Evolutionary conservation across 495 filamentous ascomycete species (phyloP).

Genomic region (Patellaria atrata): DNA sequence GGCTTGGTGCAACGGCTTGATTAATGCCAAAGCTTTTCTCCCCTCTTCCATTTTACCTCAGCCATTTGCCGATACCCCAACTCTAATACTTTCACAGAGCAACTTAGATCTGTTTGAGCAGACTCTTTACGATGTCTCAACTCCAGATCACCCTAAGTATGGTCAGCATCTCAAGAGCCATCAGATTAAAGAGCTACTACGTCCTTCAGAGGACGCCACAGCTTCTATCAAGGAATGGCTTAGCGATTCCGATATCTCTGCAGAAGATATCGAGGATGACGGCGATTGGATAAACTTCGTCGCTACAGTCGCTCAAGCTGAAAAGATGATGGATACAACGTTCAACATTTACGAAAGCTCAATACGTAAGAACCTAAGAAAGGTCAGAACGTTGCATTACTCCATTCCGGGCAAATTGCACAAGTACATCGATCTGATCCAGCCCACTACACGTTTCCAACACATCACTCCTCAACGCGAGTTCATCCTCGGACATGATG

Average conservation of each 20-base stretch:
- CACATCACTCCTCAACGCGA: conserved; percentile 24
- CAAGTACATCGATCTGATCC: conserved; percentile 39
- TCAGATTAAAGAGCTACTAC: conserved; percentile 24
- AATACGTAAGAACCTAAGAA: conserved; percentile 14
- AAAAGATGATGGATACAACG: conserved; percentile 24
- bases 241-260: conserved; percentile 13
- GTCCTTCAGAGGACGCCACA: conserved; percentile 14
- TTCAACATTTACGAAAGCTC: conserved; percentile 22
- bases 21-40: neutral
- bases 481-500: conserved; percentile 12
- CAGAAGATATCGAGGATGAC: conserved; percentile 19
- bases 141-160: conserved; percentile 44
- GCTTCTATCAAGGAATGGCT: conserved; percentile 22
- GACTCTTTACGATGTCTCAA: conserved; percentile 45
- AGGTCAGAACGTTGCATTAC: conserved; percentile 43
- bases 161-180: conserved; percentile 50
- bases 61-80: neutral
- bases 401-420: conserved; percentile 44
- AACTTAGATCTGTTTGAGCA: conserved; percentile 43
- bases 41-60: neutral
- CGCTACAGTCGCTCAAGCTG: conserved; percentile 20
- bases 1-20: neutral
- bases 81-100: conserved; percentile 25
- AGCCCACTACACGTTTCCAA: conserved; percentile 46
- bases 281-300: conserved; percentile 27